A percentile compares a stretch with the other conserved stretches of the same genome.
phyloP scores from a whole-genome alignment of 2,329 filamentous ascomycete genomes.

The Cucurbitaria berberidis region DNA sequence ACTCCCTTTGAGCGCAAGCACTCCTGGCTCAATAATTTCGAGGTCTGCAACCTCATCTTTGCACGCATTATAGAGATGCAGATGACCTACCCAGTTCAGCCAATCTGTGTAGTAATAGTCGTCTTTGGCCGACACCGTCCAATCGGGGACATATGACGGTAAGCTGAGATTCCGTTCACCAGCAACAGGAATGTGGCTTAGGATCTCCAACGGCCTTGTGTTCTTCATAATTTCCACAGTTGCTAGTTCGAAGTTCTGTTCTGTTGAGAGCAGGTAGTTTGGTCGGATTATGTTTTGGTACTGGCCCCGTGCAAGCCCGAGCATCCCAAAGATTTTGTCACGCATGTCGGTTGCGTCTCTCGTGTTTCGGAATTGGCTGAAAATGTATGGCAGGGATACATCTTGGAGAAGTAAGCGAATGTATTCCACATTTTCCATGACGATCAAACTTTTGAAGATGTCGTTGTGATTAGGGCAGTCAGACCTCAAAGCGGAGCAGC shows the following conservation, averaged over 20 bases:
- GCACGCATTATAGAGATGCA: too few species aligned
- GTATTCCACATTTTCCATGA: not conserved
- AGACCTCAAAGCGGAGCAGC: not conserved
- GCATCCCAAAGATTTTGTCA: not conserved
- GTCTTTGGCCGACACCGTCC: not conserved
- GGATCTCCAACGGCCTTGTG: not conserved
- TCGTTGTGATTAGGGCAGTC: not conserved
- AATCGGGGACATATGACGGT: not conserved
- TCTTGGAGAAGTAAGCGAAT: not conserved
- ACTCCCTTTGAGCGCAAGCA: too few species aligned
- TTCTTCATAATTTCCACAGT: not conserved
- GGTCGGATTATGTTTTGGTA: not conserved
- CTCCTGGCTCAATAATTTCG: too few species aligned
- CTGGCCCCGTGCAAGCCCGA: not conserved
- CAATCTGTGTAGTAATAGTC: not conserved
- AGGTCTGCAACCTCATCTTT: too few species aligned
- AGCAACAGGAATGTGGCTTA: not conserved
- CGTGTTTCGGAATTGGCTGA: not conserved
- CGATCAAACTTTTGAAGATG: not conserved
- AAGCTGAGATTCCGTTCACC: not conserved
- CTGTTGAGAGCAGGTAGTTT: not conserved
- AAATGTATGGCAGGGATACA: not conserved
- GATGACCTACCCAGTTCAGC: not conserved
- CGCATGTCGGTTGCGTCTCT: not conserved
- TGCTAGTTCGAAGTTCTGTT: not conserved